Percentiles rank a stretch among this genome's conserved stretches.
Evolutionary conservation across 202 grass and related monocot species (phyloP).

Genomic region (Musa balbisiana): DNA sequence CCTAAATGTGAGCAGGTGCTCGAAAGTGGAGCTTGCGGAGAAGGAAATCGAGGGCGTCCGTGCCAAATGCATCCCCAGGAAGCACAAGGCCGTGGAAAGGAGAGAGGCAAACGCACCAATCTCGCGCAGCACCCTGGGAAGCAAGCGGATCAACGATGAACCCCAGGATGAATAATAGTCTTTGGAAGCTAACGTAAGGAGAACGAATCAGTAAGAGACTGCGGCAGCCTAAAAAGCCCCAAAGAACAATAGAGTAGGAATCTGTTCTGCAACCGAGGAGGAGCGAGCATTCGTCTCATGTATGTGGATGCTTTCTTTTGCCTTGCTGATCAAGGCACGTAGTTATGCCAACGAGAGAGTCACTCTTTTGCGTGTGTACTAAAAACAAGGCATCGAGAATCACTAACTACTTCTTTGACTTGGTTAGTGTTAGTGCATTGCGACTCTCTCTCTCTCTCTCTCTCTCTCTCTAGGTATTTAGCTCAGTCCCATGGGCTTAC

Average conservation of each 20-base stretch:
- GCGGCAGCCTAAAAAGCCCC: not conserved
- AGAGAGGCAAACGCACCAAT: constrained; percentile 18
- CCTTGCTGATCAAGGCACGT: constrained; percentile 33
- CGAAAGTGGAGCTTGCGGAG: constrained; percentile 31
- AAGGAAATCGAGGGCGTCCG: constrained; percentile 36
- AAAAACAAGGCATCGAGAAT: not conserved
- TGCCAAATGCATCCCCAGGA: constrained; percentile 46
- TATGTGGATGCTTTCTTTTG: constrained; percentile 12
- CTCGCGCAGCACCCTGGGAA: constrained; percentile 36
- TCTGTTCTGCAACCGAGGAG: constrained; percentile 2
- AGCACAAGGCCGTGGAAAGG: constrained; percentile 6
- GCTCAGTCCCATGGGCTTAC: not conserved
- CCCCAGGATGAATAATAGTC: not conserved
- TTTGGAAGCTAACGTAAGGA: not conserved
- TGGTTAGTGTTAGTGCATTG: not conserved
- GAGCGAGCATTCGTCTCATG: constrained; percentile 14
- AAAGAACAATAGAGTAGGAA: not conserved
- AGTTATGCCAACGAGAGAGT: constrained; percentile 8
- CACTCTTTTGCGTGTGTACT: not conserved
- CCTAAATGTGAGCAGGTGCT: constrained; percentile 23
- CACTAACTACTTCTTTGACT: not conserved
- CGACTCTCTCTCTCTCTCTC: not conserved
- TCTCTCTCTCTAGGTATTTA: not conserved
- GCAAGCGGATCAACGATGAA: constrained; percentile 32
- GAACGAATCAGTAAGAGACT: not conserved